A percentile compares a stretch with the other conserved stretches of the same genome.
phyloP scores from a whole-genome alignment of 352 stramenopile species.

The Thraustotheca clavata region DNA sequence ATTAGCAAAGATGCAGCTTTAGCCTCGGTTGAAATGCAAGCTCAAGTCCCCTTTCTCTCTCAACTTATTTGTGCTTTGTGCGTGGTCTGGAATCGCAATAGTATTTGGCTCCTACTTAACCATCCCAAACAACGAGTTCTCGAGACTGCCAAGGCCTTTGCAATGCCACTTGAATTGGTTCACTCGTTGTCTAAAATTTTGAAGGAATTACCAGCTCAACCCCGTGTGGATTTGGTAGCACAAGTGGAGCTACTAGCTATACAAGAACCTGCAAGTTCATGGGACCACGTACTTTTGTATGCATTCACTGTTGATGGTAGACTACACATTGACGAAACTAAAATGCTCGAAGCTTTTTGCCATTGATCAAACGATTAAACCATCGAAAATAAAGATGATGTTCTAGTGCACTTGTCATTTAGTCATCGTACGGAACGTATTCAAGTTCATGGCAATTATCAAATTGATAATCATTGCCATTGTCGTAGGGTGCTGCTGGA shows the following conservation, averaged over 20 bases:
- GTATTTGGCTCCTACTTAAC: background rate
- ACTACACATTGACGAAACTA: background rate
- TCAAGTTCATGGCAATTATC: slow-evolving; percentile 60
- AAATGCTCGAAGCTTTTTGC: background rate
- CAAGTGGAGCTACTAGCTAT: background rate
- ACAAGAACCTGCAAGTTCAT: background rate
- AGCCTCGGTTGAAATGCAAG: background rate
- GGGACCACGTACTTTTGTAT: background rate
- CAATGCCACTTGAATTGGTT: background rate
- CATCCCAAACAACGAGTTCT: background rate
- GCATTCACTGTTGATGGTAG: background rate
- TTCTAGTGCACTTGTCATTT: background rate
- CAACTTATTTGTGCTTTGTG: slow-evolving; percentile 10
- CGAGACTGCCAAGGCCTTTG: background rate
- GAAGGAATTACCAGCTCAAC: background rate
- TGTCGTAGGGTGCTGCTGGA: slow-evolving; percentile 44
- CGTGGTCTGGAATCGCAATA: background rate
- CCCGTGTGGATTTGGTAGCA: background rate
- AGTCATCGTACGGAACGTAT: slow-evolving; percentile 46
- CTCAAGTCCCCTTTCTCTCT: background rate
- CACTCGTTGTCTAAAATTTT: background rate
- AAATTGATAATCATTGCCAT: slow-evolving; percentile 50
- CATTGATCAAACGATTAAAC: background rate
- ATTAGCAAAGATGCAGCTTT: background rate
- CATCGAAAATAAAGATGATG: background rate